Conservation (phyloP, 305 asterid species). For the Plantago lanceolata region DNA sequence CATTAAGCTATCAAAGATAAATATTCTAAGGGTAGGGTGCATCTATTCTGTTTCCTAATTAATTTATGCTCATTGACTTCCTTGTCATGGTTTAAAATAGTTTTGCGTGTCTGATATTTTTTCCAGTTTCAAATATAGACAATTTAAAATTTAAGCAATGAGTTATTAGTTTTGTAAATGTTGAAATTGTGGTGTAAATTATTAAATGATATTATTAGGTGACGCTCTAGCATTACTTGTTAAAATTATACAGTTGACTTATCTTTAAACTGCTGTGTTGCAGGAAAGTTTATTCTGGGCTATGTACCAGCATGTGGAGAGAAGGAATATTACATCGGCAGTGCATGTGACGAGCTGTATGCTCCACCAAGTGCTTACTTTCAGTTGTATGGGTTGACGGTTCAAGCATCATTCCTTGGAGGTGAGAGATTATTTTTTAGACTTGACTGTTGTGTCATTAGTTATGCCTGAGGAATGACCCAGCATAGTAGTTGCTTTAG, state of each 20-base stretch:
- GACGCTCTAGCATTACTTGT: conserved; percentile 17
- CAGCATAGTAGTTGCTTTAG: neutral
- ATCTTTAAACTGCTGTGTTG: conserved; percentile 22
- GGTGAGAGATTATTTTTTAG: conserved; percentile 42
- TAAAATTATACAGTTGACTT: conserved; percentile 2
- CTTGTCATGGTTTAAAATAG: neutral
- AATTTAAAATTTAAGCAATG: neutral
- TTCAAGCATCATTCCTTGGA: conserved; percentile 91
- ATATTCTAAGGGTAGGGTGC: too few relatives aligned
- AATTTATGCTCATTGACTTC: neutral
- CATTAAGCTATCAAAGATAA: too few relatives aligned
- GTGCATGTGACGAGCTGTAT: conserved; percentile 89
- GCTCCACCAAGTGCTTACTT: conserved; percentile 96
- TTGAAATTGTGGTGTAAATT: conserved; percentile 1
- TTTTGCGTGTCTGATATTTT: neutral
- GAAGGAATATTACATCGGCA: conserved; percentile 85
- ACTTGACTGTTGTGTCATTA: neutral
- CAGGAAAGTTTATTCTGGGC: conserved; percentile 80
- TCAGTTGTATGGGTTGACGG: conserved; percentile 78
- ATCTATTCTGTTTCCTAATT: too few relatives aligned
- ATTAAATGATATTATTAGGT: conserved; percentile 6
- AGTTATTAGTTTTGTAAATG: neutral
- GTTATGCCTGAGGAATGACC: neutral
- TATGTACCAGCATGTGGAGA: conserved; percentile 80
- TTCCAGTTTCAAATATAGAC: neutral